Base-by-base conservation (phyloP, 176 grass and related monocot genomes). In the Triticum timopheevii region DNA sequence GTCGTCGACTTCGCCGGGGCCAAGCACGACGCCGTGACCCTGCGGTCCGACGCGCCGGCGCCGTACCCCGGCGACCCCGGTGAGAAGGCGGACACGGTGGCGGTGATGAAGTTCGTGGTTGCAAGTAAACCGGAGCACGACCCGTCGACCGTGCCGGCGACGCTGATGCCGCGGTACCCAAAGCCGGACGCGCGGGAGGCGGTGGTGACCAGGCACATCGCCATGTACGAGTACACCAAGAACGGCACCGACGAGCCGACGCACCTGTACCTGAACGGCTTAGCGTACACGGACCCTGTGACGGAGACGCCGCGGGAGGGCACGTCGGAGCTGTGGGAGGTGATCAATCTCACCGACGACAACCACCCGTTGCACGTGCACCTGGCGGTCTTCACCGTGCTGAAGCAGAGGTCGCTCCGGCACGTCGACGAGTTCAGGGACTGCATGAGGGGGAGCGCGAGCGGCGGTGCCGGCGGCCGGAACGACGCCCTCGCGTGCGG, bases 361-460 rank as follows among this genome's bases (percentile, higher is more conserved):
- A 95, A 98, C 84, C 96, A 98, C 82, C 96, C 96, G 25, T 71
- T 98, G 76, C 96, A 98, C 83, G 34, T 98, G 58, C 96, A 98
- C 81, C 87, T 98, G 17, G 93, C 67, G 1, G 20, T 91, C 2
- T 92, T 98, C 89, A 11, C 68, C 9, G 86, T 84, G 59, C 84
- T 94, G 75, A 92, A 89, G 83, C 86, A 90, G 80, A 69, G 76
- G 8, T 86, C 83, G 77, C 83, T 98, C 69, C 62, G 33, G n/a
- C 84, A 80, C 36, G 64, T 77, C 9, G 90, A 95, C 61, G 47
- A 79, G 47, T 94, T 98, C 56, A 83, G 59, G 90, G 69, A 82
- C 15, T 98, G 96, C 84, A 98, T 98, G 96, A 23, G 39, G 3
- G 61, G 78, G 1, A 40, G 84, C 65, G 30, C 40, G 5, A 76